Evolutionary conservation across 176 grass and related monocot genomes (phyloP).

Genomic region (Carex parvula): DNA sequence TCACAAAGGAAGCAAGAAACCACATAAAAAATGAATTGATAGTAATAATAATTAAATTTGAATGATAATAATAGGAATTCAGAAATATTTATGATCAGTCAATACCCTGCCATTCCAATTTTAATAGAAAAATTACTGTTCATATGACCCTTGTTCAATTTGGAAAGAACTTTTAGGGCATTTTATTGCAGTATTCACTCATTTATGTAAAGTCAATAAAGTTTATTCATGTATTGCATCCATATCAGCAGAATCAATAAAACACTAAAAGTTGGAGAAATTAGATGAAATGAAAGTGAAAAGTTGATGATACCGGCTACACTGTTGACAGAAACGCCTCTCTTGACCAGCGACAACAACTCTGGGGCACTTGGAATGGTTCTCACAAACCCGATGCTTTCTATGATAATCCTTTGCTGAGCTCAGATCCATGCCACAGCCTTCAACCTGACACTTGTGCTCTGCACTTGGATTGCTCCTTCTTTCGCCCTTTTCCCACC

Average conservation of each 20-base stretch:
- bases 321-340: conserved; percentile 96
- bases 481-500: conserved; percentile 46
- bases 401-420: conserved; percentile 88
- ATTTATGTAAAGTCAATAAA: not conserved
- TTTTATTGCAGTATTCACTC: not conserved
- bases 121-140: not conserved
- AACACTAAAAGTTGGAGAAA: not conserved
- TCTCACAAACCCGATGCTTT: conserved; percentile 78
- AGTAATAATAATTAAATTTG: not conserved
- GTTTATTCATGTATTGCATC: not conserved
- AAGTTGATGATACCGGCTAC: conserved; percentile 57
- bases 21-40: not conserved
- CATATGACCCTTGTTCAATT: not conserved
- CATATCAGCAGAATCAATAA: not conserved
- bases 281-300: not conserved
- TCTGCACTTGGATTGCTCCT: conserved; percentile 7
- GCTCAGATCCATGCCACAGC: conserved; percentile 67
- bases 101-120: not conserved
- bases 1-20: not conserved
- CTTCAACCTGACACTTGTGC: conserved; percentile 76
- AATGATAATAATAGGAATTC: not conserved
- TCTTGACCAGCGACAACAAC: conserved; percentile 75
- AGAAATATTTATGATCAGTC: not conserved
- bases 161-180: not conserved
- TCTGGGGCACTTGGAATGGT: conserved; percentile 62